Evolutionary conservation across 164 flowering plant genomes (phyloP).

Genomic region (Paratinospora sagittata): DNA sequence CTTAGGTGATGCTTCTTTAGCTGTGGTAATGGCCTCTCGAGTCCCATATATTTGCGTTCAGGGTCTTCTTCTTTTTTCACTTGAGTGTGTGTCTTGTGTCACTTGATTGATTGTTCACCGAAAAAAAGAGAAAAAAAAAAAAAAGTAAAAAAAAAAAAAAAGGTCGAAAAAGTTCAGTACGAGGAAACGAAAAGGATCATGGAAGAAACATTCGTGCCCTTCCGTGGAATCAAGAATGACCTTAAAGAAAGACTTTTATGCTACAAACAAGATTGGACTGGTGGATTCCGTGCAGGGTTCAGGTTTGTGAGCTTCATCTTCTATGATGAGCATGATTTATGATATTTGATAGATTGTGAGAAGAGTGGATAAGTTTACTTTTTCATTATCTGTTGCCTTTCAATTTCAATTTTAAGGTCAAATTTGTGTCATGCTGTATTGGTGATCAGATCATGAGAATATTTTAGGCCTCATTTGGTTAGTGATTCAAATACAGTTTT

Average conservation of each 20-base stretch:
- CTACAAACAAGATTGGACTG: slow-evolving; percentile 96
- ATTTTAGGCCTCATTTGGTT: no score
- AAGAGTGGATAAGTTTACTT: no score
- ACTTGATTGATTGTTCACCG: slow-evolving; percentile 10
- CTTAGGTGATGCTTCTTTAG: slow-evolving; percentile 32
- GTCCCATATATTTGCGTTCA: slow-evolving; percentile 19
- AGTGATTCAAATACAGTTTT: no score
- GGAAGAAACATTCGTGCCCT: slow-evolving; percentile 97
- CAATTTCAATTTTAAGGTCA: no score
- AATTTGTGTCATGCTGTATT: no score
- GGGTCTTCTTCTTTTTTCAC: background rate
- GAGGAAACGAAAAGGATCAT: slow-evolving; percentile 26
- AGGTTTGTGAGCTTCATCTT: slow-evolving; percentile 40
- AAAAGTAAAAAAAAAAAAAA: background rate
- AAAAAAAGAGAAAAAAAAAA: slow-evolving; percentile 9
- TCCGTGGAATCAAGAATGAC: slow-evolving; percentile 90
- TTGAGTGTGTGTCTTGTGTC: slow-evolving; percentile 10
- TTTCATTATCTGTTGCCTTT: no score
- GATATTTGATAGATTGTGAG: no score
- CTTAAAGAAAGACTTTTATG: slow-evolving; percentile 67
- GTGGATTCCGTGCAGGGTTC: slow-evolving; percentile 77
- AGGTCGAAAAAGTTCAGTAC: slow-evolving; percentile 1
- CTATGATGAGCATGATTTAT: background rate
- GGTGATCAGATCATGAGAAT: no score
- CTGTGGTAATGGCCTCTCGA: slow-evolving; percentile 51